Evolutionary conservation across 805 yeast species (phyloP), one percentile per base, ranked within the genome.

Genomic region (Helenozyma baotianmanensis): DNA sequence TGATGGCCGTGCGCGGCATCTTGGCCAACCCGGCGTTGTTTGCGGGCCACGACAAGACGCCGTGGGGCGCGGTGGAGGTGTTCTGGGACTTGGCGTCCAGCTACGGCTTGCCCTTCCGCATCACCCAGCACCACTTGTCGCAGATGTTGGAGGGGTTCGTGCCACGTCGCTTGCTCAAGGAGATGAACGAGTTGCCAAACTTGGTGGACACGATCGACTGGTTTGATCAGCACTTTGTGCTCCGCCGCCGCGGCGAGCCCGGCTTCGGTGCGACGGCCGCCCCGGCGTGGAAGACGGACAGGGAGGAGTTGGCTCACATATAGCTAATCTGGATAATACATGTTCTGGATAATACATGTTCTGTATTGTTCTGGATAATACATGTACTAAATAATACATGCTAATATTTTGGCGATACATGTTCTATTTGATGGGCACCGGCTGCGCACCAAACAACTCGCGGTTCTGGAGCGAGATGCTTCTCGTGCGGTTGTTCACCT

Each of bases 1-100:
- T 92, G 6, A 92, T 92, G 98, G 82, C 97, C 2, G 98, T 85
- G 1, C 64, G 98, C 40, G 98, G 98, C 0, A 65, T 86, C 3
- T 61, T 92, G 31, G 65, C 74, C 18, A 92, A 92, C 54, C 98
- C 98, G 0, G 95, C 89, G 0, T 50, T 92, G 43, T 92, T 92
- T 60, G 74, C 83, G 2, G 95, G 95, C 0, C 74, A 57, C 50
- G 63, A 64, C 0, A 66, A 62, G 32, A 81, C 96, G 2, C 96
- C 97, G 2, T 92, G 97, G 97, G 76, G 80, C 6, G 90, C 95
- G 6, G 62, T 92, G 5, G 98, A 92, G 55, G 66, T 68, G 38
- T 84, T 90, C 53, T 77, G 88, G 83, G 80, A 85, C 48, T 76
- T 80, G 43, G 74, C 84, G 7, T 72, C 86, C 11, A 76, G 80